Conservation (phyloP, 192 early-diverging fungal species). For the Coemansia asiatica region DNA sequence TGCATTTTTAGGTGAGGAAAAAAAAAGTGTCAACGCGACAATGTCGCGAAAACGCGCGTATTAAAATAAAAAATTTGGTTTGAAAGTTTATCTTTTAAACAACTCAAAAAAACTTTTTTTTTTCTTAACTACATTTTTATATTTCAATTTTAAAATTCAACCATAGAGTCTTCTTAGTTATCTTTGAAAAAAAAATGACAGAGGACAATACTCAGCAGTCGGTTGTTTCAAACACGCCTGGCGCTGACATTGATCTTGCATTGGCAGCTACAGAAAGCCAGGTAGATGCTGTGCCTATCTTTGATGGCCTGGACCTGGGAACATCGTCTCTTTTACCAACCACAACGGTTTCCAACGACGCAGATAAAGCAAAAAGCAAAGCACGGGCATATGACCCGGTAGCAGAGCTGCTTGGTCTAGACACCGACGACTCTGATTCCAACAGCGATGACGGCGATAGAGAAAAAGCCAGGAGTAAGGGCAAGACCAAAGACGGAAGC, state of each 20-base stretch:
- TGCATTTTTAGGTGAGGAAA: no score
- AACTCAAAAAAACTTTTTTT: no score
- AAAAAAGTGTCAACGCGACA: background rate
- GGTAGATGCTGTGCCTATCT: background rate
- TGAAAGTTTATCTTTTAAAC: no score
- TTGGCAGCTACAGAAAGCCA: background rate
- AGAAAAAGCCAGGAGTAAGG: background rate
- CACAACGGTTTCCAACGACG: background rate
- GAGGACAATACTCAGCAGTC: conserved; percentile 6
- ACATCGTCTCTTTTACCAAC: conserved; percentile 1
- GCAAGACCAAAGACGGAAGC: no score
- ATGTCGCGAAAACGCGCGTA: background rate
- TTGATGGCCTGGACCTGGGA: background rate
- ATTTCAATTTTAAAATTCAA: background rate
- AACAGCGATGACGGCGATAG: conserved; percentile 1
- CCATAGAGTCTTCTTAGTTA: background rate
- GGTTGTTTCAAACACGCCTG: background rate
- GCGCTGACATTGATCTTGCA: background rate
- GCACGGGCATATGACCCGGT: conserved; percentile 24
- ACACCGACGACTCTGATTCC: conserved; percentile 9
- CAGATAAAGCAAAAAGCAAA: background rate
- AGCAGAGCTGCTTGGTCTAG: conserved; percentile 36
- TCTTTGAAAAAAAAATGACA: background rate
- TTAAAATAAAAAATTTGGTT: no score
- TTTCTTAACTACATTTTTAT: background rate